Percentiles rank a stretch among this genome's conserved stretches.
phyloP scores from a whole-genome alignment of 2,329 filamentous ascomycete genomes.

The Colletotrichum tamarilloi region DNA sequence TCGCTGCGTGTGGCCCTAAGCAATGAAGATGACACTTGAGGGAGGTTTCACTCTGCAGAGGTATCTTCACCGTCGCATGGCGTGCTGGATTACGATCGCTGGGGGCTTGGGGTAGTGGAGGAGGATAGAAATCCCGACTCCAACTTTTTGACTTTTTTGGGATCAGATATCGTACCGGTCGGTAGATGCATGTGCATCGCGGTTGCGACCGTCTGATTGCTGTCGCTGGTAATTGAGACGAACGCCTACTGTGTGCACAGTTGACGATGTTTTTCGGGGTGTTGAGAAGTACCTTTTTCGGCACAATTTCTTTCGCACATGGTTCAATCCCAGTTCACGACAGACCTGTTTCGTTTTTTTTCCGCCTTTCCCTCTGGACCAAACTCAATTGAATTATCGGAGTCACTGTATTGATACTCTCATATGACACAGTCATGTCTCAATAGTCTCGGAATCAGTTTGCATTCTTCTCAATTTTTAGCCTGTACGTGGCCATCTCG shows the following conservation, averaged over 20 bases:
- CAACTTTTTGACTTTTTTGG: conserved; percentile 37
- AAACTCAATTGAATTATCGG: background rate
- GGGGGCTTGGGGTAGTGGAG: conserved; percentile 66
- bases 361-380: background rate
- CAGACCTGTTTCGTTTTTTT: background rate
- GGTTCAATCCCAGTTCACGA: conserved; percentile 11
- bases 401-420: too few relatives aligned
- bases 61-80: conserved; percentile 76
- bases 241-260: background rate
- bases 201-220: background rate
- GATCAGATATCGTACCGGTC: too few relatives aligned
- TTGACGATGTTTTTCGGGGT: background rate
- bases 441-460: background rate
- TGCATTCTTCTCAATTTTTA: conserved; percentile 23
- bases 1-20: conserved; percentile 70
- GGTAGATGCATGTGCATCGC: background rate
- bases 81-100: conserved; percentile 75
- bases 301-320: conserved; percentile 15
- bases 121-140: conserved; percentile 68
- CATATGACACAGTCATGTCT: background rate
- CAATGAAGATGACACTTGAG: conserved; percentile 77
- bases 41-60: conserved; percentile 80
- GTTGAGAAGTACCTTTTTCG: background rate
- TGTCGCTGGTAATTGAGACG: background rate
- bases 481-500: conserved; percentile 5